Evolutionary conservation across 768 basidiomycete species (phyloP), one percentile per base, ranked within the genome.

Genomic region (Jaapia argillacea): DNA sequence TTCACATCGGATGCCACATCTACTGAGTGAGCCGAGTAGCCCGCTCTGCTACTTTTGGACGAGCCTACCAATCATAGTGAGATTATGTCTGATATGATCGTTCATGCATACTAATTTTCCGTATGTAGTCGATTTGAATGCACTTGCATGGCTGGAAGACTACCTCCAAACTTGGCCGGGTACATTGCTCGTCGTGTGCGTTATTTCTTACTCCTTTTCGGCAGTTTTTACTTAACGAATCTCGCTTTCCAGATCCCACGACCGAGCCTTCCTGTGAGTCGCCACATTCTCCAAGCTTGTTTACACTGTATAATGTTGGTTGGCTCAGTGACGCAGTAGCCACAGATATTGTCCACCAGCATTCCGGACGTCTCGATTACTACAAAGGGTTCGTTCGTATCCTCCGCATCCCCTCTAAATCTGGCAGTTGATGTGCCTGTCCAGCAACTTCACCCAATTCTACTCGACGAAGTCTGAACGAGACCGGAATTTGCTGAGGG

Each of bases 401-500:
- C 47, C 13, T 5, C 27, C 20, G 14, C 16, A 10, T 22, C 13
- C 20, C 3, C 23, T 24, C 25, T 21, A 5, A 13, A 22, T 37
- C 2, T 42, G 23, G 28, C 41, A 48, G 23, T 42, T 45, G 6
- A 48, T 43, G 35, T 18, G 7, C 23, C 25, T 26, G 4, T n/a
- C 35, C 51, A 89, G 86, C 45, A 98, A 98, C 67, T 99, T 98
- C 63, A 81, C 87, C 1, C 93, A 98, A 60, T 98, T 99, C 73
- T 98, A 99, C 59, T 93, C 94, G 1, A 98, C 94, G 18, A 97
- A 98, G 65, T 87, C 85, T 3, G 96, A 98, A 57, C 83, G 96
- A 22, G 86, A 91, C 53, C 79, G 81, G 46, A 92, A 92, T 56
- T 66, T 93, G 62, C 79, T 78, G 33, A 92, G 91, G 63, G 94